phyloP scores from a whole-genome alignment of 2,329 filamentous ascomycete species.

The Paraconiothyrium brasiliense region DNA sequence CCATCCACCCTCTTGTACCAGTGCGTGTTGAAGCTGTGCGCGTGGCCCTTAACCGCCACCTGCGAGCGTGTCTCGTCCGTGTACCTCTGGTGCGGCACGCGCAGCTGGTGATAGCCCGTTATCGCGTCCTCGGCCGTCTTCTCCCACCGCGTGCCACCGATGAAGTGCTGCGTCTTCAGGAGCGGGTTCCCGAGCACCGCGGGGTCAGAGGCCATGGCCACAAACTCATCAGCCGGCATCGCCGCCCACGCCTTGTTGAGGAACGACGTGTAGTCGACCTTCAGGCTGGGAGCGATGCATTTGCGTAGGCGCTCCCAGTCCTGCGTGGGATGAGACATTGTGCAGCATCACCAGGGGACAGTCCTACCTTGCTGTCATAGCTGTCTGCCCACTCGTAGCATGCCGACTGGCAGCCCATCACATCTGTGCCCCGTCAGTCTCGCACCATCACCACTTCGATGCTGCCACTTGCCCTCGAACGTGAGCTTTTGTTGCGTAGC shows the following conservation, averaged over 20 bases:
- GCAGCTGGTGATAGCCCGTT: constrained; percentile 65
- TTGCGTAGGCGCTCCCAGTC: constrained; percentile 69
- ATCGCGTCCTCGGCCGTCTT: constrained; percentile 60
- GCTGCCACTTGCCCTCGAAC: constrained; percentile 42
- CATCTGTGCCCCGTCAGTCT: constrained; percentile 51
- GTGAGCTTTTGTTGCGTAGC: constrained; percentile 45
- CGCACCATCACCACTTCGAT: background rate
- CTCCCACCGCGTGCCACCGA: constrained; percentile 63
- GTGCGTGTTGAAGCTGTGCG: constrained; percentile 63
- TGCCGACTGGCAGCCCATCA: constrained; percentile 60
- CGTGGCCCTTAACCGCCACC: constrained; percentile 65
- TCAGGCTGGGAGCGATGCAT: constrained; percentile 70
- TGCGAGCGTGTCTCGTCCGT: constrained; percentile 57
- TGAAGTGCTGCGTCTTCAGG: constrained; percentile 67
- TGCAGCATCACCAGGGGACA: constrained; percentile 1
- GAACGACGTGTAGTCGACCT: constrained; percentile 73
- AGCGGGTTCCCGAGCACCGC: constrained; percentile 63
- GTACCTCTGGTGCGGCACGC: constrained; percentile 67
- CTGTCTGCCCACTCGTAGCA: constrained; percentile 72
- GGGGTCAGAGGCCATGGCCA: constrained; percentile 62
- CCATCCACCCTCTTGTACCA: constrained; percentile 67
- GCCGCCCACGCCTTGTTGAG: constrained; percentile 65
- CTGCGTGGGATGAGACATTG: constrained; percentile 27
- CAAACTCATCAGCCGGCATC: constrained; percentile 65
- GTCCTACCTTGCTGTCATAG: constrained; percentile 67